phyloP scores from a whole-genome alignment of 345 rosid genomes.

The Lepidium africanum region DNA sequence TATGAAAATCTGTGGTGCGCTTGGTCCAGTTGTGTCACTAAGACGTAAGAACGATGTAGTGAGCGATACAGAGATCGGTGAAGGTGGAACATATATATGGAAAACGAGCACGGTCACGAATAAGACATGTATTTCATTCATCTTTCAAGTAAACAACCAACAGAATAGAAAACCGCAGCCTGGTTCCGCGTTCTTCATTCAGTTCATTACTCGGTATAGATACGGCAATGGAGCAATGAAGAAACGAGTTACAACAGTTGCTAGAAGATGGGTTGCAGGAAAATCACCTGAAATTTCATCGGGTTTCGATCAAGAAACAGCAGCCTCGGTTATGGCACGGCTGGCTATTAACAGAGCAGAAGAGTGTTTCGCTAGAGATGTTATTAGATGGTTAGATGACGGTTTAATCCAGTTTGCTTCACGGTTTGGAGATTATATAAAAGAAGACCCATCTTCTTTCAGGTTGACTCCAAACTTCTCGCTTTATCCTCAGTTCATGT shows the following conservation, averaged over 20 bases:
- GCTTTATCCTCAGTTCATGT: slow-evolving; percentile 96
- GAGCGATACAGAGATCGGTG: slow-evolving; percentile 63
- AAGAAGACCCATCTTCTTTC: slow-evolving; percentile 91
- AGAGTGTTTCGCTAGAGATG: slow-evolving; percentile 66
- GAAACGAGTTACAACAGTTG: slow-evolving; percentile 86
- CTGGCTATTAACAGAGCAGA: slow-evolving; percentile 78
- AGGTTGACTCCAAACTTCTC: slow-evolving; percentile 83
- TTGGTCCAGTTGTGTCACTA: slow-evolving; percentile 91
- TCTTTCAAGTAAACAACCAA: slow-evolving; percentile 61
- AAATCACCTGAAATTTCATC: slow-evolving; percentile 65
- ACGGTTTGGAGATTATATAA: slow-evolving; percentile 79
- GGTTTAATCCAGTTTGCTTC: slow-evolving; percentile 68
- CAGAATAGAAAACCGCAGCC: slow-evolving; percentile 52
- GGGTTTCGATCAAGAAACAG: slow-evolving; percentile 97
- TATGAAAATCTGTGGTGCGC: slow-evolving; percentile 73
- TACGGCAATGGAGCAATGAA: slow-evolving; percentile 57
- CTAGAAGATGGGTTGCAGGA: slow-evolving; percentile 87
- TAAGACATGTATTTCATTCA: slow-evolving; percentile 81
- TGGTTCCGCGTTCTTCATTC: slow-evolving; percentile 82
- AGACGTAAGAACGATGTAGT: slow-evolving; percentile 54
- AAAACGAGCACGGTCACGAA: slow-evolving; percentile 63
- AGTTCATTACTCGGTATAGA: slow-evolving; percentile 75
- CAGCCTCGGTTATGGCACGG: slow-evolving; percentile 90
- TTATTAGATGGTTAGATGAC: slow-evolving; percentile 87
- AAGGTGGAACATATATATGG: slow-evolving; percentile 80